Evolutionary conservation across 371 early-diverging fungal genomes (phyloP).

Genomic region (Saksenaea vasiformis): DNA sequence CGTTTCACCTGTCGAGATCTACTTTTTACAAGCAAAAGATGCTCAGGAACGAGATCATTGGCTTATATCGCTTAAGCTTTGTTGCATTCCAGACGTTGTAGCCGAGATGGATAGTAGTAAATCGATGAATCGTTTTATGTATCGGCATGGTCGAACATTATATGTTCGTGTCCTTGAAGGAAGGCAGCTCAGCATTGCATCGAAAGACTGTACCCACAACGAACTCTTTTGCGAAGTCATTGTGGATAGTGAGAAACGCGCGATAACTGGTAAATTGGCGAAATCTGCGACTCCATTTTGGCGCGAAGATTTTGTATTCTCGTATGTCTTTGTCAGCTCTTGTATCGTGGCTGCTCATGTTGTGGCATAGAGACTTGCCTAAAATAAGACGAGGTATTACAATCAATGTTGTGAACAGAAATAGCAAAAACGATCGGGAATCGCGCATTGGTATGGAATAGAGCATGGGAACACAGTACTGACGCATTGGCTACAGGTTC

Average conservation of each 20-base stretch:
- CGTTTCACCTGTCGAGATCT: conserved; percentile 37
- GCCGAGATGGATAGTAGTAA: not conserved
- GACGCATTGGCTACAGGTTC: conserved; percentile 8
- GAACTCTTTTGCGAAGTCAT: conserved; percentile 50
- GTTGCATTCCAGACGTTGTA: conserved; percentile 34
- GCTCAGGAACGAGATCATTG: conserved; percentile 56
- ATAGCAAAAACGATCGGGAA: conserved; percentile 38
- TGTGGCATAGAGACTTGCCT: conserved; percentile 40
- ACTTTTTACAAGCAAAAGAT: conserved; percentile 51
- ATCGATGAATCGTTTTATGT: conserved; percentile 12
- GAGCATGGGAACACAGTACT: not conserved
- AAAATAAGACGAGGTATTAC: conserved; percentile 47
- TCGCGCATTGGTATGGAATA: conserved; percentile 29
- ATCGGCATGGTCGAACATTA: conserved; percentile 52
- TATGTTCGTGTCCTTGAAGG: conserved; percentile 55
- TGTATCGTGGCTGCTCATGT: not conserved
- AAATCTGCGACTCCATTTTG: conserved; percentile 43
- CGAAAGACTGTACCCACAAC: conserved; percentile 22
- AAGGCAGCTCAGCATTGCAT: conserved; percentile 36
- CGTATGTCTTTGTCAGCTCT: conserved; percentile 23
- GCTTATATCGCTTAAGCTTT: conserved; percentile 51
- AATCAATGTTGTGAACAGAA: conserved; percentile 46
- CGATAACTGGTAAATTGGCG: conserved; percentile 41
- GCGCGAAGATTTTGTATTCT: conserved; percentile 49
- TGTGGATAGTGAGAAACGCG: conserved; percentile 56